phyloP scores from a whole-genome alignment of 305 asterid genomes.

The Solanum hybrid region DNA sequence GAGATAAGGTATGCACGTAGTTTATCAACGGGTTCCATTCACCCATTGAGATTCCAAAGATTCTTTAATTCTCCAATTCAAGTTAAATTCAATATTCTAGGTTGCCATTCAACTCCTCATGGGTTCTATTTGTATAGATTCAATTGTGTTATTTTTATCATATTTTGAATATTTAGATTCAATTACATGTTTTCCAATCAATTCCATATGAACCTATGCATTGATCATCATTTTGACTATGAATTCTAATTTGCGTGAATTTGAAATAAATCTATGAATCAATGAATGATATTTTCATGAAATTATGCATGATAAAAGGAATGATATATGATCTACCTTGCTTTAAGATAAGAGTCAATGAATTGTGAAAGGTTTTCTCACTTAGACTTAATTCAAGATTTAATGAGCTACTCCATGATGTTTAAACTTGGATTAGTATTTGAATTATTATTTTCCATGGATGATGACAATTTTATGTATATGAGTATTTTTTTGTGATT shows the following conservation, averaged over 20 bases:
- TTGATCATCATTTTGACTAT: background rate
- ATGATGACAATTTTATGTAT: background rate
- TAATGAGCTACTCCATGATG: background rate
- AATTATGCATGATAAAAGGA: background rate
- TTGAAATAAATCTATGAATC: background rate
- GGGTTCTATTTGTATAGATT: background rate
- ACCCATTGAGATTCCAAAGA: background rate
- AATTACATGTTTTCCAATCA: background rate
- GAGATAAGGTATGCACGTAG: background rate
- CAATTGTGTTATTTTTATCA: background rate
- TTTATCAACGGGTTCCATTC: background rate
- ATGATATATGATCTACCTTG: too few species aligned
- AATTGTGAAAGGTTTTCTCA: background rate
- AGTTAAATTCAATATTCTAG: background rate
- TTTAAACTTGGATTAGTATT: background rate
- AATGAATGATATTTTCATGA: background rate
- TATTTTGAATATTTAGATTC: background rate
- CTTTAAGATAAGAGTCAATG: background rate
- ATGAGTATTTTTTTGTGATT: background rate
- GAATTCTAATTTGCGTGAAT: background rate
- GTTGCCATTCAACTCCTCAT: background rate
- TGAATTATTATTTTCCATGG: background rate
- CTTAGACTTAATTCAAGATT: background rate
- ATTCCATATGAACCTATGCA: background rate
- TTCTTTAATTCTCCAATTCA: background rate